Conservation (phyloP, 73 alveolate genomes). For the Paramecium primaurelia region DNA sequence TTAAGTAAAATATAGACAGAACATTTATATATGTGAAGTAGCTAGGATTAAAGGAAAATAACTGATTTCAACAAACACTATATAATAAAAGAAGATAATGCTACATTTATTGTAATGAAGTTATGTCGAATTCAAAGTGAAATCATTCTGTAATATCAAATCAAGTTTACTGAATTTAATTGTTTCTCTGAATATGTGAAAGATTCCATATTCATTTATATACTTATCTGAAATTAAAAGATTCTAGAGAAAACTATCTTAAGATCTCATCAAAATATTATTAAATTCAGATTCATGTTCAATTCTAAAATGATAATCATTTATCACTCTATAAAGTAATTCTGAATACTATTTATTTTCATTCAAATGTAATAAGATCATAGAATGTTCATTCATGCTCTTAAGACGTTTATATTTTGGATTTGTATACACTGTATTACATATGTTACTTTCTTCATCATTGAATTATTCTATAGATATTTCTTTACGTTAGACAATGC, state of each 20-base stretch:
- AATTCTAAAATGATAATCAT: not conserved
- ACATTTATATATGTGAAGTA: not conserved
- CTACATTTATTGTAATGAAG: slow-evolving; percentile 12
- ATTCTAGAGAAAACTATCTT: not conserved
- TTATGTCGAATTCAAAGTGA: not conserved
- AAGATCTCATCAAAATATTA: not conserved
- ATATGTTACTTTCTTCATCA: not conserved
- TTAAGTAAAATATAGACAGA: not conserved
- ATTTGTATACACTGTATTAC: not conserved
- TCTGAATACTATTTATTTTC: not conserved
- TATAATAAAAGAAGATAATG: not conserved
- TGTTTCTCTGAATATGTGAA: not conserved
- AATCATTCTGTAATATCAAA: not conserved
- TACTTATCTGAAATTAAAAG: not conserved
- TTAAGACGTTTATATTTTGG: not conserved
- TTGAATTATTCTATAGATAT: not conserved
- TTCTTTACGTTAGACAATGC: not conserved
- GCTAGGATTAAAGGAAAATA: not conserved
- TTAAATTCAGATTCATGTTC: not conserved
- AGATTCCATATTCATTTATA: not conserved
- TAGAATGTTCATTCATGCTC: not conserved
- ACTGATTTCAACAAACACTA: not conserved
- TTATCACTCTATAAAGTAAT: not conserved
- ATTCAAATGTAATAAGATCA: not conserved
- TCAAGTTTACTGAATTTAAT: not conserved